A percentile compares a stretch with the other conserved stretches of the same genome.
Evolutionary conservation across 148 eudicot species (phyloP).

Genomic region (Rhododendron simsii): DNA sequence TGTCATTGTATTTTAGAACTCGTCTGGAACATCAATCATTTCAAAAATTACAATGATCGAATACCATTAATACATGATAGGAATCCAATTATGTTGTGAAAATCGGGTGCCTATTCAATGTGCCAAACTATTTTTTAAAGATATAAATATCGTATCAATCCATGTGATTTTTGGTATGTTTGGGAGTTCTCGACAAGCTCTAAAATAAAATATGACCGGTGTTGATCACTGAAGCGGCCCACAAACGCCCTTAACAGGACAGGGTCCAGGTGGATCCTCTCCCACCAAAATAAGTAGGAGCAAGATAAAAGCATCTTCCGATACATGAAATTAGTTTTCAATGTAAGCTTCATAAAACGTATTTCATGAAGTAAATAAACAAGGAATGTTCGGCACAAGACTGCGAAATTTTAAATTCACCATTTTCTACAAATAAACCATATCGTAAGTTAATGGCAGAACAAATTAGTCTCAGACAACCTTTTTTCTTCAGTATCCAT

Average conservation of each 20-base stretch:
- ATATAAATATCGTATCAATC: neutral
- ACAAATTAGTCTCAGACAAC: neutral
- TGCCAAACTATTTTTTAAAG: neutral
- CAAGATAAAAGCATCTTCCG: neutral
- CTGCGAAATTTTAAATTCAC: neutral
- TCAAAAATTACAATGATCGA: neutral
- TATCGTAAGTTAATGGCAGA: neutral
- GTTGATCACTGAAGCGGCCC: neutral
- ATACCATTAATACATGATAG: neutral
- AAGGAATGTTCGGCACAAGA: neutral
- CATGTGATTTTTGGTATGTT: neutral
- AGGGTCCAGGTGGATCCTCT: neutral
- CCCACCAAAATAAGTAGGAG: neutral
- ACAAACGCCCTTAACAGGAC: neutral
- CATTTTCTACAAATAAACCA: slow-evolving; percentile 3
- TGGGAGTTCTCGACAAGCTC: neutral
- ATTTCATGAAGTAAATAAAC: neutral
- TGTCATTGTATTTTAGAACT: neutral
- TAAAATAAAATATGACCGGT: neutral
- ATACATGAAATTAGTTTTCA: neutral
- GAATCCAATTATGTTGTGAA: neutral
- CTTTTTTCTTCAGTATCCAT: neutral
- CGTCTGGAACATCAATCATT: neutral
- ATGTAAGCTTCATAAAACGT: neutral
- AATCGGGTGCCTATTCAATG: neutral